phyloP scores from a whole-genome alignment of 495 filamentous ascomycete species.

The Pyrenula massariospora region DNA sequence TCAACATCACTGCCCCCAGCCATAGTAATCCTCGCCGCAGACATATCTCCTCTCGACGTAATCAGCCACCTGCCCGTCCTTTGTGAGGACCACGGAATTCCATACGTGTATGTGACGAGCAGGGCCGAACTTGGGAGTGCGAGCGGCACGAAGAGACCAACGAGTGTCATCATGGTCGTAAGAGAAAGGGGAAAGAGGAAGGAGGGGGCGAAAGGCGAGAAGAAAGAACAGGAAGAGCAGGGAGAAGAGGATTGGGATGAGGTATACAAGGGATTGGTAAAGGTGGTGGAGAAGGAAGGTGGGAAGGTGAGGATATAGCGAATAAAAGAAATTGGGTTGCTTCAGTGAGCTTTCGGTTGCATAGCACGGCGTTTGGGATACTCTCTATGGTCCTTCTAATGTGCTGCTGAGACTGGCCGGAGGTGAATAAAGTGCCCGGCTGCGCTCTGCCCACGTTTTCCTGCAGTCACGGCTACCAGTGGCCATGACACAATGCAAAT shows the following conservation, averaged over 20 bases:
- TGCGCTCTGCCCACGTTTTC: no score
- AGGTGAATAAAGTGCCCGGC: no score
- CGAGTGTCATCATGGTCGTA: conserved; percentile 81
- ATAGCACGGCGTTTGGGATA: no score
- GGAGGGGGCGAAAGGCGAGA: conserved; percentile 27
- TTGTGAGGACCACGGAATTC: conserved; percentile 92
- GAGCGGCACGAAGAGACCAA: conserved; percentile 85
- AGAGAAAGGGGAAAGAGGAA: conserved; percentile 45
- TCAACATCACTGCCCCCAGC: conserved; percentile 43
- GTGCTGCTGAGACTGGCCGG: no score
- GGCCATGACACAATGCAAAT: no score
- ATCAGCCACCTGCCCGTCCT: conserved; percentile 94
- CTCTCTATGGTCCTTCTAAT: no score
- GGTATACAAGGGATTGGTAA: conserved; percentile 59
- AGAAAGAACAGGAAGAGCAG: conserved; percentile 38
- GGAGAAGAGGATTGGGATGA: conserved; percentile 64
- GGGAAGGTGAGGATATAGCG: conserved; percentile 33
- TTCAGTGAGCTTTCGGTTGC: no score
- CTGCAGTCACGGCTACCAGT: no score
- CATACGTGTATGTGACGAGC: conserved; percentile 82
- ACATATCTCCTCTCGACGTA: conserved; percentile 95
- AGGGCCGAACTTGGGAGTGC: conserved; percentile 86
- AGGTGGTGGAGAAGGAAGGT: conserved; percentile 61
- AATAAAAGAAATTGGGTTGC: no score
- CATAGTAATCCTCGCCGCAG: conserved; percentile 84